phyloP scores from a whole-genome alignment of 2,329 filamentous ascomycete species.

The Aureobasidium subglaciale region DNA sequence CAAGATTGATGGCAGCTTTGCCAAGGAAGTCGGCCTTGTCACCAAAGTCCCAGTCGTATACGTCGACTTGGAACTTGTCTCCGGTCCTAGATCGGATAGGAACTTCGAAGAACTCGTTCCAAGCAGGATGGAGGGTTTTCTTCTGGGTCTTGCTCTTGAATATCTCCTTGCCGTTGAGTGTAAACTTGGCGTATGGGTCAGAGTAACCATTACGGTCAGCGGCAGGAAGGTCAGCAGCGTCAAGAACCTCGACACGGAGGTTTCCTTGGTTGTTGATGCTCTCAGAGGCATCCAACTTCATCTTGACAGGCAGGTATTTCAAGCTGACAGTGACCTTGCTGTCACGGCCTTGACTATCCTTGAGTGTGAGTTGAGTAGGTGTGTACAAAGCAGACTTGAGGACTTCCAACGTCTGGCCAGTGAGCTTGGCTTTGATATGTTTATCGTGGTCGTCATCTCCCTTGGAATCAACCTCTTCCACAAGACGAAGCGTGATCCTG shows the following conservation, averaged over 20 bases:
- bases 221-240: slow-evolving; percentile 79
- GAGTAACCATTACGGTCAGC: slow-evolving; percentile 95
- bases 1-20: slow-evolving; percentile 65
- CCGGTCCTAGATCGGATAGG: slow-evolving; percentile 75
- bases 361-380: slow-evolving; percentile 73
- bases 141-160: slow-evolving; percentile 95
- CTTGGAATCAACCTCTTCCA: slow-evolving; percentile 69
- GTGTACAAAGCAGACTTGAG: slow-evolving; percentile 89
- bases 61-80: slow-evolving; percentile 72
- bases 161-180: slow-evolving; percentile 78
- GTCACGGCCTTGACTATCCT: slow-evolving; percentile 65
- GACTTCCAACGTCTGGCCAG: slow-evolving; percentile 78
- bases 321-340: slow-evolving; percentile 84
- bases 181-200: slow-evolving; percentile 94
- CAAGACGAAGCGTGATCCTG: slow-evolving; percentile 77
- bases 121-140: slow-evolving; percentile 88
- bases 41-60: slow-evolving; percentile 95
- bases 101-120: slow-evolving; percentile 95
- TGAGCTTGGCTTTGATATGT: slow-evolving; percentile 70
- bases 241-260: slow-evolving; percentile 85
- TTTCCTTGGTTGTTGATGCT: slow-evolving; percentile 99
- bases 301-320: slow-evolving; percentile 90
- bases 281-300: slow-evolving; percentile 88
- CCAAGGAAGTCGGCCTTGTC: slow-evolving; percentile 92
- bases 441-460: slow-evolving; percentile 59